These are phyloP conservation scores for Fusarium papillatum DNA, from an alignment of 2,329 filamentous ascomycete species.

Conservation along the genomic window DNA sequence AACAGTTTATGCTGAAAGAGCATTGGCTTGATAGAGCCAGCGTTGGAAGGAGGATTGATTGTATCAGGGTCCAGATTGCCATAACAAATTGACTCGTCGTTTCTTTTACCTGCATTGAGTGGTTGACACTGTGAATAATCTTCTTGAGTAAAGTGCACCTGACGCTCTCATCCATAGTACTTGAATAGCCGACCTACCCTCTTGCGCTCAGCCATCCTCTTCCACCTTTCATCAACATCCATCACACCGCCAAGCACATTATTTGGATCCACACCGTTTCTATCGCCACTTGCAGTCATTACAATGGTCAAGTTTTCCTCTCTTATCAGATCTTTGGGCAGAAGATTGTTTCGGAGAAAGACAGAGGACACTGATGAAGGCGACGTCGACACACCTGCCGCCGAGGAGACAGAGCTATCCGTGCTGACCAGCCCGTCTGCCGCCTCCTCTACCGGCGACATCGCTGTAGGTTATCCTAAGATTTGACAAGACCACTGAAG, in stretches of 20 bases:
- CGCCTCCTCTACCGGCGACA: not conserved
- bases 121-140: not conserved
- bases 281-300: not conserved
- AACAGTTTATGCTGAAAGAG: not conserved
- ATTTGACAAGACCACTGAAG: not conserved
- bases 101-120: not conserved
- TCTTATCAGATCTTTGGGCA: not conserved
- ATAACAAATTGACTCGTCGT: not conserved
- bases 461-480: not conserved
- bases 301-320: not conserved
- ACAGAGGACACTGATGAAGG: not conserved
- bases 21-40: not conserved
- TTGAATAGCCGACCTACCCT: not conserved
- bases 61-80: not conserved
- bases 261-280: not conserved
- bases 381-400: not conserved
- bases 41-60: not conserved
- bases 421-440: not conserved
- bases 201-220: not conserved
- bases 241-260: not conserved
- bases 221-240: not conserved
- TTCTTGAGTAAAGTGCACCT: not conserved
- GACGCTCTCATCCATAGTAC: not conserved
- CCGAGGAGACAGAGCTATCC: not conserved
- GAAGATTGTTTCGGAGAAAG: not conserved